Base-by-base conservation (phyloP, 495 filamentous ascomycete genomes). In the Trypethelium eluteriae region DNA sequence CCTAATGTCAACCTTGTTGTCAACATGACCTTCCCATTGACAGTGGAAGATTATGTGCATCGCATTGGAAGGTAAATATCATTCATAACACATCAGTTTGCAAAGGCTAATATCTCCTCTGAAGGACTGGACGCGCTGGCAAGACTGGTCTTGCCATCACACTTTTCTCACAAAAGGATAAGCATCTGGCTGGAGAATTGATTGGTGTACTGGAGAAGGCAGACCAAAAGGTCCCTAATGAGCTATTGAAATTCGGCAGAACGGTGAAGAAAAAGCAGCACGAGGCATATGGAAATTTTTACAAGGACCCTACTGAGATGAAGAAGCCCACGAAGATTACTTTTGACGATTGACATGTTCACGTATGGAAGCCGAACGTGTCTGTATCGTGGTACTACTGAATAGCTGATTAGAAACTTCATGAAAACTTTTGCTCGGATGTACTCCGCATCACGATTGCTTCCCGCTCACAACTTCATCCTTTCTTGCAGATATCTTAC, bases 241-340 rank as follows among this genome's bases (percentile, higher is more conserved):
- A 86, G 12, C 78, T 98, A 44, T 76, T 96, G 68, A 96, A 94
- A 73, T 98, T 96, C 69, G 94, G 94, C 64, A 93, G 90, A n/a
- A 97, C 93, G 14, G 94, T 98, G 39, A 98, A 97, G 83, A 96
- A 95, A 83, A 98, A 97, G 90, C 85, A 84, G 50, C 93, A 98
- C 76, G 89, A 89, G 64, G 86, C 86, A 9, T 98, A 97, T 74
- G 94, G 94, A 56, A 90, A 91, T 0, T 97, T 96, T 72, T 95
- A 85, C 81, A 96, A 93, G 75, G 90, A 96, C 49, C 70, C 77
- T 46, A 89, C 89, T 67, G 85, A 84, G 63, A 86, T 81, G 74
- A 90, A 93, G 80, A 85, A 89, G 74, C 89, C 89, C 0, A 95
- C 88, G 66, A 98, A 96, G 82, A 97, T 97, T 73, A 91, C 82